Base-by-base conservation (phyloP, 2,329 filamentous ascomycete species). In the Elsinoe necatrix region DNA sequence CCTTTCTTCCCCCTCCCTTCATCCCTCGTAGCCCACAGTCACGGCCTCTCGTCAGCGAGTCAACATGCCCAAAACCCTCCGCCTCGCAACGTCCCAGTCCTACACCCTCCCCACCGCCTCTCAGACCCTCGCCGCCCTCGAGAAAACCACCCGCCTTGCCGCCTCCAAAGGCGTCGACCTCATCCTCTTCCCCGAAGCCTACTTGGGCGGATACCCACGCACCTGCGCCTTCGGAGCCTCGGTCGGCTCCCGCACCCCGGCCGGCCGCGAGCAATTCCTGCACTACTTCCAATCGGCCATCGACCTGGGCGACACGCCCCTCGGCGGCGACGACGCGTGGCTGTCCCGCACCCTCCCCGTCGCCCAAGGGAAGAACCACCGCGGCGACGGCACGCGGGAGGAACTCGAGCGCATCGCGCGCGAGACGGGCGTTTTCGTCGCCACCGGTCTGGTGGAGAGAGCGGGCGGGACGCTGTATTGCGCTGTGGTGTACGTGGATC, bases 161-260 rank as follows among this genome's bases (percentile, higher is more conserved):
- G 80, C 84, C 2, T 77, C 68, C 11, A 69, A 74, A 41, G 75
- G 74, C 48, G 75, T 82, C 14, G 75, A 93, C 68, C 77, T 96
- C 51, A 77, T 96, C 25, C 82, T 96, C 54, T 91, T 96, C 60
- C 92, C 92, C 0, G 91, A 97, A 74, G 91, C 91, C 20, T 95
- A 89, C 67, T 79, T 96, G 1, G 92, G 92, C 47, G 92, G 91
- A 1, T 96, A 96, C 68, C 92, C 92, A 16, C 85, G 91, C 9
- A 89, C 86, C 16, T 85, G 84, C 60, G 75, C 76, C 52, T 95
- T 95, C 65, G 90, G 90, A 3, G 83, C 83, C 47, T 78, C 80
- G 1, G 77, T 95, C 4, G 91, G 91, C 3, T 76, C 78, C 14
- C 83, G 91, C 35, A 78, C 80, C 0, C 74, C 79, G 2, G 74